Base-by-base conservation (phyloP, 768 basidiomycete species). In the Fistulinella prunicolor region DNA sequence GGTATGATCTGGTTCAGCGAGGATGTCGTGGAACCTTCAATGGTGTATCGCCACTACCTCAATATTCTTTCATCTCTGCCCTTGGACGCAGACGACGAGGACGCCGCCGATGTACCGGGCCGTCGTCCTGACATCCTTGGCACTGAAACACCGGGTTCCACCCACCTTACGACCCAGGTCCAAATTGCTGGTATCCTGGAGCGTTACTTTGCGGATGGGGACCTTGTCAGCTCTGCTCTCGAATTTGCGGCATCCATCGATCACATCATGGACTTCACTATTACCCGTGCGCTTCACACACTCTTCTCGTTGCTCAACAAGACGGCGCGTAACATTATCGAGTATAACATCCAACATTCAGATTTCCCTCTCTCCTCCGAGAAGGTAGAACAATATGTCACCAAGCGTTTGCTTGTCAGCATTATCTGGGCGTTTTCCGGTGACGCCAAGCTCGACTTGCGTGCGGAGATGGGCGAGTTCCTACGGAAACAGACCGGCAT, bases 1-100 rank as follows among this genome's bases (percentile, higher is more conserved):
- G 96, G 96, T 65, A 99, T 99, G 96, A 95, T 99, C 59, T 99
- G 96, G 96, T 99, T 99, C 73, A 97, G 94, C 64, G 94, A 97
- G 49, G 94, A 97, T 55, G 84, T 96, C 40, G 83, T 99, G 22
- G 86, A 91, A 54, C 84, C 94, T 6, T 71, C 77, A 1, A 97
- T 98, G 96, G 81, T 96, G 16, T 96, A 89, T 67, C 82, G 80
- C 43, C 80, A 97, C 63, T 95, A 97, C 62, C 80, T 99, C 38
- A 76, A 80, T 44, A 85, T 85, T 0, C 74, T 98, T 22, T 76
- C 85, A 0, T 73, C 82, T 2, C 74, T 85, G 1, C 81, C 93
- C 10, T 70, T 98, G 57, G 94, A 93, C 61, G 85, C 85, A 9
- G 92, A 94, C 47, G 95, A 98, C 49, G 95, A 97, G 43, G 89